Conservation (phyloP, 2,329 filamentous ascomycete species). For the Lecanicillium sp. region DNA sequence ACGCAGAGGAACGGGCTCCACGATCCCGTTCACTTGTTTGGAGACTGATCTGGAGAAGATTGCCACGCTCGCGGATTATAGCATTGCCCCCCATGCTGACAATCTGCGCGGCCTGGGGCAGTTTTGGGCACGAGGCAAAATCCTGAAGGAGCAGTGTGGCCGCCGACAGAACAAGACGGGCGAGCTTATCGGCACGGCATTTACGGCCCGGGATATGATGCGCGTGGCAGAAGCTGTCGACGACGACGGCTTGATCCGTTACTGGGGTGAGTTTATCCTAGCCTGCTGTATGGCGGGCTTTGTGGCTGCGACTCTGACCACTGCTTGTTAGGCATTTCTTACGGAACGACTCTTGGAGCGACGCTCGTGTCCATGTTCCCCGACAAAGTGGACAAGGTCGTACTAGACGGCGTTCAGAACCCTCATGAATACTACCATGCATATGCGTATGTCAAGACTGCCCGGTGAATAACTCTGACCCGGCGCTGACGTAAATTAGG, state of each 20-base stretch:
- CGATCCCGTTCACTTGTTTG: slow-evolving; percentile 23
- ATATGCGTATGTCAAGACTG: slow-evolving; percentile 16
- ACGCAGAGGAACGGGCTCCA: slow-evolving; percentile 23
- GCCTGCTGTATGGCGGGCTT: no score
- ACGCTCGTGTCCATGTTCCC: slow-evolving; percentile 37
- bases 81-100: slow-evolving; percentile 18
- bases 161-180: slow-evolving; percentile 25
- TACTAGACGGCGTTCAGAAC: slow-evolving; percentile 28
- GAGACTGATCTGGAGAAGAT: neutral
- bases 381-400: slow-evolving; percentile 25
- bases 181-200: slow-evolving; percentile 35
- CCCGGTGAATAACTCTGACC: slow-evolving; percentile 1
- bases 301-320: neutral
- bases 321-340: slow-evolving; percentile 32
- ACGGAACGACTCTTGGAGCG: slow-evolving; percentile 32
- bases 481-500: no score
- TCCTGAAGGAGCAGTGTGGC: slow-evolving; percentile 20
- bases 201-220: slow-evolving; percentile 39
- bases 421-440: slow-evolving; percentile 26
- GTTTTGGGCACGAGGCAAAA: slow-evolving; percentile 20
- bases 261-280: slow-evolving; percentile 27
- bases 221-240: slow-evolving; percentile 18
- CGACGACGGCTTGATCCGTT: slow-evolving; percentile 35
- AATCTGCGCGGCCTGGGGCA: slow-evolving; percentile 16
- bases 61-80: slow-evolving; percentile 2